Evolutionary conservation across 306 rosid genomes (phyloP).

Genomic region (Trifolium fragiferum): DNA sequence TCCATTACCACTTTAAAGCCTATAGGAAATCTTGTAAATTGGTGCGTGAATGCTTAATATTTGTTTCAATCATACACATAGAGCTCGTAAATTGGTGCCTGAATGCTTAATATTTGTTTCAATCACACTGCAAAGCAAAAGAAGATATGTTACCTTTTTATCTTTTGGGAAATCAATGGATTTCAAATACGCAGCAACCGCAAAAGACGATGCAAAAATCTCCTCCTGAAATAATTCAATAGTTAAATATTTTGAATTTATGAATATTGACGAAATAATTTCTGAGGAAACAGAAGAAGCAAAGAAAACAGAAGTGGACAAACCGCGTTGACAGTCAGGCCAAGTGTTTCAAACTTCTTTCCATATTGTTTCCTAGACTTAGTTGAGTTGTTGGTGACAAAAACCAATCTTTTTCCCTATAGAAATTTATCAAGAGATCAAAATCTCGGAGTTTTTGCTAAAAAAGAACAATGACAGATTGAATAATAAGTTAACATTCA

Average conservation of each 20-base stretch:
- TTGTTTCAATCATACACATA: slow-evolving; percentile 16
- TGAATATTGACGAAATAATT: slow-evolving; percentile 13
- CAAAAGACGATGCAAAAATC: slow-evolving; percentile 98
- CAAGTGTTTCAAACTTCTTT: slow-evolving; percentile 97
- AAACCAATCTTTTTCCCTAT: slow-evolving; percentile 94
- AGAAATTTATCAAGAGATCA: slow-evolving; percentile 33
- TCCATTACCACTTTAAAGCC: too few relatives aligned
- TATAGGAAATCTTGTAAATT: background rate
- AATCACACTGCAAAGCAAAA: slow-evolving; percentile 9
- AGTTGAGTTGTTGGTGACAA: slow-evolving; percentile 97
- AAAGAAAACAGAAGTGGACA: slow-evolving; percentile 40
- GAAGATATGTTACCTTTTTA: slow-evolving; percentile 68
- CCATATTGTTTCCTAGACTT: slow-evolving; percentile 99
- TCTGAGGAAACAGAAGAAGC: slow-evolving; percentile 22
- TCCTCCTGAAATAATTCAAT: slow-evolving; percentile 71
- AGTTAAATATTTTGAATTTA: slow-evolving; percentile 18
- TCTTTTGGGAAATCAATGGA: slow-evolving; percentile 92
- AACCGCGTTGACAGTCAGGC: slow-evolving; percentile 84
- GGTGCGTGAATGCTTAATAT: background rate
- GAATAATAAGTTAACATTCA: slow-evolving; percentile 7
- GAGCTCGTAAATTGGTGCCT: too few relatives aligned
- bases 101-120: too few relatives aligned
- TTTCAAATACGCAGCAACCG: slow-evolving; percentile 93
- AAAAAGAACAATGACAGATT: background rate
- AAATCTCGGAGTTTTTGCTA: background rate